Evolutionary conservation across 2,329 filamentous ascomycete species (phyloP).

Genomic region (Westerdykella ornata): DNA sequence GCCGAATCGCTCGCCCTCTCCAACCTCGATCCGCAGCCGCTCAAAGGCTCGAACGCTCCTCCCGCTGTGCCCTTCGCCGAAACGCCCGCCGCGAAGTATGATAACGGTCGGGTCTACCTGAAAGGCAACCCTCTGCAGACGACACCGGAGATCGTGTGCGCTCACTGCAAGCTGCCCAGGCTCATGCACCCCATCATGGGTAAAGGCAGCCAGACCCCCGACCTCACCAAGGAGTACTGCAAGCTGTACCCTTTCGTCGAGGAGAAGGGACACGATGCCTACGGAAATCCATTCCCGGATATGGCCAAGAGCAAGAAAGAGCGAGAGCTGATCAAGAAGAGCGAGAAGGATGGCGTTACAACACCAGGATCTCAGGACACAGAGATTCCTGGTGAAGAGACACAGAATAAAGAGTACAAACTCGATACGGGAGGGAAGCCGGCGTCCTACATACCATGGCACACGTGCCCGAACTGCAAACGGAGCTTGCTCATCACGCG

Average conservation of each 20-base stretch:
- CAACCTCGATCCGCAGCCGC: constrained; percentile 29
- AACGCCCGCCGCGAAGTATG: constrained; percentile 62
- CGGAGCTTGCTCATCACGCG: constrained; percentile 55
- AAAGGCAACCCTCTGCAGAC: constrained; percentile 68
- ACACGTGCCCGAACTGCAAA: constrained; percentile 55
- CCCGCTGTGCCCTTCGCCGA: constrained; percentile 48
- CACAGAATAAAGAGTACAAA: constrained; percentile 39
- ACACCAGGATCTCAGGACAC: constrained; percentile 43
- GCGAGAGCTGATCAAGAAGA: constrained; percentile 48
- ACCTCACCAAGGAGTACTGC: constrained; percentile 59
- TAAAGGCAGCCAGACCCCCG: constrained; percentile 60
- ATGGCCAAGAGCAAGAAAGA: constrained; percentile 71
- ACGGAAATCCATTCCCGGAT: constrained; percentile 73
- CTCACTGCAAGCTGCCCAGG: constrained; percentile 66
- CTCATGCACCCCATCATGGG: constrained; percentile 67
- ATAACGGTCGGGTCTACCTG: constrained; percentile 60
- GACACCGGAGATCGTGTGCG: constrained; percentile 64
- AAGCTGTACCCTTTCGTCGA: constrained; percentile 72
- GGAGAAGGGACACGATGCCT: constrained; percentile 70
- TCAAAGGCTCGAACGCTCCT: constrained; percentile 33
- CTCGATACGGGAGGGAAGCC: constrained; percentile 45
- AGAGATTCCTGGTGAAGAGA: constrained; percentile 30
- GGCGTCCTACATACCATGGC: constrained; percentile 46
- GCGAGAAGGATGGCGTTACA: constrained; percentile 40
- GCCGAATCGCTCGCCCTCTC: constrained; percentile 36